phyloP scores from a whole-genome alignment of 768 basidiomycete species.

The Russula foetens region DNA sequence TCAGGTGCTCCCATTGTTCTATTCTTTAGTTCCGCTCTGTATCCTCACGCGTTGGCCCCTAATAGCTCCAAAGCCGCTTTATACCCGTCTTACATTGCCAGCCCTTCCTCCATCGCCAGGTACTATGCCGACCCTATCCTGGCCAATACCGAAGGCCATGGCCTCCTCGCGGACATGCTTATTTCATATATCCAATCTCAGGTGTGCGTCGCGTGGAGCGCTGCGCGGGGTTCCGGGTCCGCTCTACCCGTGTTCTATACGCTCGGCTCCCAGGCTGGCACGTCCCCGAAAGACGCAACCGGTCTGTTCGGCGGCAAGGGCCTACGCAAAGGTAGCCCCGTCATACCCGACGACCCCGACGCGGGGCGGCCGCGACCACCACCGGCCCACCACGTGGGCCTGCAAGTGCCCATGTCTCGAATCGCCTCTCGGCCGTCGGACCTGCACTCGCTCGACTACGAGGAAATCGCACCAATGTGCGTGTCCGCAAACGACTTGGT shows the following conservation, averaged over 20 bases:
- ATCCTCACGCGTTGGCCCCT: neutral
- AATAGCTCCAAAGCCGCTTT: slow-evolving; percentile 69
- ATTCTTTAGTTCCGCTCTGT: neutral
- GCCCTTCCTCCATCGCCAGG: slow-evolving; percentile 53
- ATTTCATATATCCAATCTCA: slow-evolving; percentile 86
- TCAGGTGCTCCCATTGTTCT: slow-evolving; percentile 40
- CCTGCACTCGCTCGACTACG: slow-evolving; percentile 41
- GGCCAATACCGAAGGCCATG: slow-evolving; percentile 73
- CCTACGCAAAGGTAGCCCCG: slow-evolving; percentile 52
- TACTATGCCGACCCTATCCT: slow-evolving; percentile 83
- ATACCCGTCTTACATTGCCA: slow-evolving; percentile 73
- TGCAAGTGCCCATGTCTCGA: slow-evolving; percentile 60
- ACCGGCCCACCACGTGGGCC: slow-evolving; percentile 22
- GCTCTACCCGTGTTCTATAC: slow-evolving; percentile 17
- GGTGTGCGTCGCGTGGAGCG: slow-evolving; percentile 79
- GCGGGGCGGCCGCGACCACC: slow-evolving; percentile 15
- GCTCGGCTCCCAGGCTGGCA: slow-evolving; percentile 24
- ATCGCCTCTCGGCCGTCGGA: slow-evolving; percentile 56
- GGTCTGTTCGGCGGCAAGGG: slow-evolving; percentile 84
- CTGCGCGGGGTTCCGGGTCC: slow-evolving; percentile 30
- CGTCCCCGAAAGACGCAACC: slow-evolving; percentile 39
- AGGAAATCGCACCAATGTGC: slow-evolving; percentile 88
- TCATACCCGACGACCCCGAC: slow-evolving; percentile 12
- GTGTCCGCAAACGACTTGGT: slow-evolving; percentile 96
- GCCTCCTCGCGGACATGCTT: slow-evolving; percentile 84